These are phyloP conservation scores for Rhododendron kiyosumense DNA, from an alignment of 148 eudicot genomes.

Conservation along the genomic window DNA sequence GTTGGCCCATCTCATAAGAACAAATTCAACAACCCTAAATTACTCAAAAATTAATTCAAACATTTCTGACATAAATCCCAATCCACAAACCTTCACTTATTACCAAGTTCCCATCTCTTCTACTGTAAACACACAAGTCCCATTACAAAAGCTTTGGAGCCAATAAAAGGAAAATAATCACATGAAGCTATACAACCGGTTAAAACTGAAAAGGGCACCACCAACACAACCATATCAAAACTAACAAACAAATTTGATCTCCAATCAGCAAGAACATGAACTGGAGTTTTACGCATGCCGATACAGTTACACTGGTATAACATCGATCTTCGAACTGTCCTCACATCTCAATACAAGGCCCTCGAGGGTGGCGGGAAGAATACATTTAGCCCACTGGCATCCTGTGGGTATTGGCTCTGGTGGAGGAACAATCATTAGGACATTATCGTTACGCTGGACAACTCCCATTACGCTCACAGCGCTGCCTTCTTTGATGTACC, in stretches of 20 bases:
- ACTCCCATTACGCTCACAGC: conserved; percentile 93
- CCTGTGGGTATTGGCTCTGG: conserved; percentile 79
- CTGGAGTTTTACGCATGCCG: conserved; percentile 7
- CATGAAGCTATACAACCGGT: conserved; percentile 29
- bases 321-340: conserved; percentile 80
- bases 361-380: conserved; percentile 80
- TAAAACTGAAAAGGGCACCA: conserved; percentile 4
- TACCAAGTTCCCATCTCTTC: conserved; percentile 7
- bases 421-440: conserved; percentile 90
- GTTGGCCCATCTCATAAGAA: neutral
- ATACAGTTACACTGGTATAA: conserved; percentile 75
- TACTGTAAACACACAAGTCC: conserved; percentile 19
- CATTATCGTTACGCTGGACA: conserved; percentile 79
- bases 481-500: conserved; percentile 97
- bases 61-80: neutral
- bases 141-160: conserved; percentile 21
- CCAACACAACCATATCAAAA: neutral
- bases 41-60: conserved; percentile 6
- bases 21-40: conserved; percentile 5
- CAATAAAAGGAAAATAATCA: conserved; percentile 13
- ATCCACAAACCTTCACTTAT: conserved; percentile 4
- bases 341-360: conserved; percentile 94
- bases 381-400: conserved; percentile 89
- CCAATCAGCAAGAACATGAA: conserved; percentile 3
- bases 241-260: conserved; percentile 11